Conservation (phyloP, 1,284 basidiomycete genomes). For the Inonotus obliquus region DNA sequence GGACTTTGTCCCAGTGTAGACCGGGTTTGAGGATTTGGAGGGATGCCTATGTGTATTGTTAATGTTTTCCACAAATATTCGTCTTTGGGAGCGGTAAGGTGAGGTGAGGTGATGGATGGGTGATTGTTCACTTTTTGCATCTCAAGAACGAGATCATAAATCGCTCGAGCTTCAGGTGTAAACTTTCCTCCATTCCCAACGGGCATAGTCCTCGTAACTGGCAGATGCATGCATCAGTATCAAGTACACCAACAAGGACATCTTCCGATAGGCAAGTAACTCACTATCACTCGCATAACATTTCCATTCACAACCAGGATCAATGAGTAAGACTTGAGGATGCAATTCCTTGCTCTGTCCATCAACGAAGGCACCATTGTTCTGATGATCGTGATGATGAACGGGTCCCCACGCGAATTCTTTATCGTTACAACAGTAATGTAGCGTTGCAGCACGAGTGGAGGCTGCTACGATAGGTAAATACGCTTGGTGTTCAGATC, state of each 20-base stretch:
- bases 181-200: conserved; percentile 89
- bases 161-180: conserved; percentile 68
- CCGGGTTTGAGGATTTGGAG: conserved; percentile 68
- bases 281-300: conserved; percentile 75
- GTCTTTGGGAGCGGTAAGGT: too few species aligned
- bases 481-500: conserved; percentile 84
- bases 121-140: conserved; percentile 73
- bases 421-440: conserved; percentile 85
- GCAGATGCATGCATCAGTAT: not conserved
- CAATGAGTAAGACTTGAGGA: conserved; percentile 84
- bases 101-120: not conserved
- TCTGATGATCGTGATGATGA: conserved; percentile 47
- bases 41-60: conserved; percentile 42
- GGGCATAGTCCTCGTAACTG: conserved; percentile 78
- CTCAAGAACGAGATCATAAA: conserved; percentile 80
- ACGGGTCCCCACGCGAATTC: conserved; percentile 78
- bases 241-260: too few species aligned
- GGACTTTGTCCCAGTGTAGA: conserved; percentile 82
- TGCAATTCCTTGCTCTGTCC: conserved; percentile 36
- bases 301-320: conserved; percentile 88
- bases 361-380: conserved; percentile 39
- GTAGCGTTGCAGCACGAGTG: conserved; percentile 78
- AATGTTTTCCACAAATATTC: not conserved
- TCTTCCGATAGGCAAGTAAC: too few species aligned
- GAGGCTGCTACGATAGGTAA: conserved; percentile 86